A percentile compares a stretch with the other conserved stretches of the same genome.
Conservation (phyloP, 768 basidiomycete species). For the Lactarius tabidus region DNA sequence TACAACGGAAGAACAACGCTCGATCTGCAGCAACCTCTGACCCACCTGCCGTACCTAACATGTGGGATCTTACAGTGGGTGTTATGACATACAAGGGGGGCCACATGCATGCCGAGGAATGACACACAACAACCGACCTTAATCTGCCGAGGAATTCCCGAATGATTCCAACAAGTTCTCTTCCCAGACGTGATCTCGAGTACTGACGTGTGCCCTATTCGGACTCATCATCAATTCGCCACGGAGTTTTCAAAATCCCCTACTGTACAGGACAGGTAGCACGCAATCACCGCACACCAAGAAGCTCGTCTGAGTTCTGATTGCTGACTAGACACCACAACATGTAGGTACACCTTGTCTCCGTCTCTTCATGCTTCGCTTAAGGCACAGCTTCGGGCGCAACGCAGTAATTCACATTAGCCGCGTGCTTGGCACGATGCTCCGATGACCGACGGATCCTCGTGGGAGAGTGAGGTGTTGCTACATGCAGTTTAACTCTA, state of each 20-base stretch:
- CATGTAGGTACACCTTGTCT: background rate
- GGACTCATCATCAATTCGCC: background rate
- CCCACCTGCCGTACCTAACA: too few species aligned
- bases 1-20: too few species aligned
- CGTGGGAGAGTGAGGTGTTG: background rate
- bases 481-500: too few species aligned
- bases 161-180: background rate
- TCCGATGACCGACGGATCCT: background rate
- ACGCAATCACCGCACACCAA: background rate
- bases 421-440: background rate
- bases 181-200: background rate
- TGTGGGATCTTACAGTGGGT: too few species aligned
- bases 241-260: background rate
- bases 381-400: background rate
- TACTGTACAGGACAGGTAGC: background rate
- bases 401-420: background rate
- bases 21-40: too few species aligned
- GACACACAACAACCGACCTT: too few species aligned
- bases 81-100: too few species aligned
- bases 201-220: background rate
- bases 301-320: background rate
- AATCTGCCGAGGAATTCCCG: background rate
- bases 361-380: background rate
- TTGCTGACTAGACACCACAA: background rate
- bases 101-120: too few species aligned